Evolutionary conservation across 1,139 yeast genomes (phyloP), one percentile per base, ranked within the genome.

Genomic region (Diutina neorugosa): DNA sequence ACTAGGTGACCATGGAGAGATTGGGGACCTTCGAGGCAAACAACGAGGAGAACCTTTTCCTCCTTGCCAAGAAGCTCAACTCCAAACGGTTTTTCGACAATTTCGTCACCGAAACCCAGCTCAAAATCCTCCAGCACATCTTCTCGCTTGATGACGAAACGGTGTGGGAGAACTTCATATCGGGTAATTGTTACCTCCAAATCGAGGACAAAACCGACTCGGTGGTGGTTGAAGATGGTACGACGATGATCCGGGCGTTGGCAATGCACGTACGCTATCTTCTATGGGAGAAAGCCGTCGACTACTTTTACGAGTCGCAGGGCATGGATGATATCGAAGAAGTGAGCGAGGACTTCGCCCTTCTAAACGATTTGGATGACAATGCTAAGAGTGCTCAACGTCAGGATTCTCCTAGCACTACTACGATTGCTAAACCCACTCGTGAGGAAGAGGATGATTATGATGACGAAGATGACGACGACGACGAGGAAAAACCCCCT

Each of bases 201-300:
- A 74, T 81, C 41, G 96, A 89, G 63, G 85, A 90, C 63, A 95
- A 86, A 63, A 76, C 83, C 23, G 95, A 58, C 60, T 12, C 5
- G 12, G 27, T 34, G n/a, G 61, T 74, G 58, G 61, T 77, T 60
- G 79, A 70, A 65, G 80, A 71, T 64, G 88, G 76, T 27, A 62
- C 59, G 61, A 73, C 62, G 23, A 76, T 83, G 52, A 69, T 81
- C 16, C 77, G 78, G 54, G 70, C 76, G 53, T 66, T 85, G 51
- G 84, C 89, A 2, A 68, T 85, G 53, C 85, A 82, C 57, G 67
- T 85, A 42, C 70, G 93, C 59, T 85, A 84, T 59, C 74, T 85
- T 19, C 68, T 86, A 25, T 86, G 88, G 81, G 91, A 85, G 59
- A 82, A 80, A 61, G 93, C 90, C 6, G 76, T 86, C 16, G 87